Percentiles rank a stretch among this genome's conserved stretches.
Evolutionary conservation across 164 flowering plant species (phyloP).

Genomic region (Hamamelis virginiana): DNA sequence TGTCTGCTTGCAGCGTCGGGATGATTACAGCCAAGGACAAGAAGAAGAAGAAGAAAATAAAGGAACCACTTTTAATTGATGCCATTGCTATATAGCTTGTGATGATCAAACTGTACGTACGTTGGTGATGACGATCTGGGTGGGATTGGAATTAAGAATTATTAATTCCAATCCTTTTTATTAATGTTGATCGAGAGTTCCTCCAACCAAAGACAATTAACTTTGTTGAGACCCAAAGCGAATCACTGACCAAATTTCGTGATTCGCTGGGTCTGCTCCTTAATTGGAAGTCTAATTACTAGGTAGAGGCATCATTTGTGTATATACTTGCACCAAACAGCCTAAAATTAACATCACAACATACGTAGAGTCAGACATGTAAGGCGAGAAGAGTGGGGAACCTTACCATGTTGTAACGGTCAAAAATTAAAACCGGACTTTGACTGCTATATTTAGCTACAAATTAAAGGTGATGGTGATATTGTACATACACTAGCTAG

Average conservation of each 20-base stretch:
- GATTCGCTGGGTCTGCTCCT: too few relatives aligned
- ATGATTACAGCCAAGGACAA: slow-evolving; percentile 14
- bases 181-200: too few relatives aligned
- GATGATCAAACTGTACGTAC: too few relatives aligned
- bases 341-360: not conserved
- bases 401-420: not conserved
- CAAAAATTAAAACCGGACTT: not conserved
- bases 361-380: not conserved
- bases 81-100: slow-evolving; percentile 1
- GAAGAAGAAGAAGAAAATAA: slow-evolving; percentile 20
- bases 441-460: not conserved
- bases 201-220: too few relatives aligned
- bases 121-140: too few relatives aligned
- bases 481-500: too few relatives aligned
- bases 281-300: too few relatives aligned
- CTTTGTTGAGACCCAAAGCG: too few relatives aligned
- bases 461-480: not conserved
- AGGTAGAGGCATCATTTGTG: too few relatives aligned
- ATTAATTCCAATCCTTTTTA: too few relatives aligned
- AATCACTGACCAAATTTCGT: too few relatives aligned
- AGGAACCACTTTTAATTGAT: not conserved
- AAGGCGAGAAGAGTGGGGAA: not conserved
- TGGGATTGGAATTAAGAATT: too few relatives aligned
- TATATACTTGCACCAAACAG: not conserved
- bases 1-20: slow-evolving; percentile 31